Evolutionary conservation across 179 eudicot genomes (phyloP).

Genomic region (Beta lomatogona): DNA sequence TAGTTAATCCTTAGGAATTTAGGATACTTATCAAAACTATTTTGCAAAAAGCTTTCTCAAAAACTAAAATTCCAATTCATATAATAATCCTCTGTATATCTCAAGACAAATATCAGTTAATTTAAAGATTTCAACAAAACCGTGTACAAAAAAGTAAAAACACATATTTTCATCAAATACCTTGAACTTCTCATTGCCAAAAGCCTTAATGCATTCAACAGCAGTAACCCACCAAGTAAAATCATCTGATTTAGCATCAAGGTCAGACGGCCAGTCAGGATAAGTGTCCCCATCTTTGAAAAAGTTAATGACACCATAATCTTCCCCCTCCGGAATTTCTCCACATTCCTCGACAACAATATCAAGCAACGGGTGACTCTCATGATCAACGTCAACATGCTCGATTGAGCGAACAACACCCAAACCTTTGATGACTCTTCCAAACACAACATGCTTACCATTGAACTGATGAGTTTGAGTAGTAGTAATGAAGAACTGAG

Average conservation of each 20-base stretch:
- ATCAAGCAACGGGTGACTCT: conserved; percentile 46
- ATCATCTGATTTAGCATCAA: conserved; percentile 55
- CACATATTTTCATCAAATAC: conserved; percentile 27
- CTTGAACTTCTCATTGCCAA: conserved; percentile 75
- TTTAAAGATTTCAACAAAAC: background rate
- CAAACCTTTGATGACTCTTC: conserved; percentile 72
- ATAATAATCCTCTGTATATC: background rate
- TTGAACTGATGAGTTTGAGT: conserved; percentile 60
- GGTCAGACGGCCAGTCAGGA: conserved; percentile 84
- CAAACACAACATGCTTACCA: conserved; percentile 83
- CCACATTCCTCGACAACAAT: conserved; percentile 66
- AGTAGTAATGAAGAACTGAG: conserved; percentile 71
- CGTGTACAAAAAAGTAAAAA: background rate
- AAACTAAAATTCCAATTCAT: background rate
- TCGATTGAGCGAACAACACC: conserved; percentile 68
- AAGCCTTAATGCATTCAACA: conserved; percentile 55
- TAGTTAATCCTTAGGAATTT: background rate
- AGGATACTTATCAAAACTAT: background rate
- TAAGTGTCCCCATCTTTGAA: conserved; percentile 75
- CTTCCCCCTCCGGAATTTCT: conserved; percentile 67
- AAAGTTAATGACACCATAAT: conserved; percentile 66
- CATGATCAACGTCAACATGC: conserved; percentile 38
- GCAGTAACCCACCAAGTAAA: conserved; percentile 69
- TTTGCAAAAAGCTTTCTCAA: background rate
- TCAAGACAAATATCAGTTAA: background rate